A percentile compares a stretch with the other conserved stretches of the same genome.
Evolutionary conservation across 2,329 filamentous ascomycete genomes (phyloP).

Genomic region (Acrocalymma vagum): DNA sequence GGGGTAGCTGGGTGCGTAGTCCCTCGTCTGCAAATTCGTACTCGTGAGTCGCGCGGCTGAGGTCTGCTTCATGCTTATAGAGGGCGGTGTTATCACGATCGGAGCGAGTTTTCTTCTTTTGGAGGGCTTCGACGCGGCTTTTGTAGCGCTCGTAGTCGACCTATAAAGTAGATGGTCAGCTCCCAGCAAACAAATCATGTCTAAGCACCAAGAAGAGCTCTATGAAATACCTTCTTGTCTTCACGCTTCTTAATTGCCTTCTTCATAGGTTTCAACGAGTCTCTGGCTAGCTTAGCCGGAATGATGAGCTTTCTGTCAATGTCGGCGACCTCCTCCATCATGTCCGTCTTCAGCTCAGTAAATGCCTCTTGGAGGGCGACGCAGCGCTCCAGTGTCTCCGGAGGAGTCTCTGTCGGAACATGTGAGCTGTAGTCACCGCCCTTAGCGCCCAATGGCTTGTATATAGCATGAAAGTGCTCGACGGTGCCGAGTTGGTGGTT

Average conservation of each 20-base stretch:
- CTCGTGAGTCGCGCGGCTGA: slow-evolving; percentile 72
- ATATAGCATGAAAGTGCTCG: slow-evolving; percentile 75
- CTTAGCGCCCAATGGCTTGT: slow-evolving; percentile 77
- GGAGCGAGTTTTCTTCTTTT: slow-evolving; percentile 74
- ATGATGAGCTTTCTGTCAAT: slow-evolving; percentile 76
- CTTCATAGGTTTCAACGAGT: slow-evolving; percentile 74
- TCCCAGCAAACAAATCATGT: no score
- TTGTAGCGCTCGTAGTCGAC: slow-evolving; percentile 83
- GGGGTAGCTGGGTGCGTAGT: slow-evolving; percentile 75
- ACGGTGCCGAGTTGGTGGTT: slow-evolving; percentile 72
- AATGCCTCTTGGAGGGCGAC: slow-evolving; percentile 72
- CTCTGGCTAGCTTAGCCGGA: slow-evolving; percentile 74
- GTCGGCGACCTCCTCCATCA: slow-evolving; percentile 73
- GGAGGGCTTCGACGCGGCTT: slow-evolving; percentile 72
- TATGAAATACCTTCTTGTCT: slow-evolving; percentile 70
- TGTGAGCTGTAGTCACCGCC: slow-evolving; percentile 59
- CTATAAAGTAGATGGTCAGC: slow-evolving; percentile 45
- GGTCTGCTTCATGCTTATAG: slow-evolving; percentile 75
- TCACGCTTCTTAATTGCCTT: slow-evolving; percentile 88
- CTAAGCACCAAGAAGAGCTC: not conserved
- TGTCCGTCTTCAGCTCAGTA: slow-evolving; percentile 73
- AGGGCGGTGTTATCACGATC: slow-evolving; percentile 77
- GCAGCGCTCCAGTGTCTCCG: slow-evolving; percentile 69
- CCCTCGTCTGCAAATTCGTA: slow-evolving; percentile 80
- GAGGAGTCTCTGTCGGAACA: slow-evolving; percentile 68